Evolutionary conservation across 495 filamentous ascomycete genomes (phyloP), one percentile per base, ranked within the genome.

Genomic region (Penicillium manginii): DNA sequence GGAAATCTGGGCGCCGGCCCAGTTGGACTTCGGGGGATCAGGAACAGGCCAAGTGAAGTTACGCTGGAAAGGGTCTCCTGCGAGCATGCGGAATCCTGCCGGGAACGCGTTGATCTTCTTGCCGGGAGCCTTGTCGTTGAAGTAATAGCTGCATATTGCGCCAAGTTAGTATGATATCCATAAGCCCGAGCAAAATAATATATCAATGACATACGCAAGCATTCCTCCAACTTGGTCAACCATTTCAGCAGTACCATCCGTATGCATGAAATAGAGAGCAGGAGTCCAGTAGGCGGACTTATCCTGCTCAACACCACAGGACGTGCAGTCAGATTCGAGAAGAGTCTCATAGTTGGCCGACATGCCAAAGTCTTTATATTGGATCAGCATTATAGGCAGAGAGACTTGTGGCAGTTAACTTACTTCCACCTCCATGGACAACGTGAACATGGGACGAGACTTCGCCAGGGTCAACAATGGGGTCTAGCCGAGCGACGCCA

Each of bases 21-120:
- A 96, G 19, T 74, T 57, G 5, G 90, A 91, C 69, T 88, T 88
- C 60, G 83, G 83, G n/a, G 88, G 86, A 62, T 93, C 91, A 12
- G 86, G 83, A 33, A 87, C 78, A 1, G 84, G 83, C 57, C 87
- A 83, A 2, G 84, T 83, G 75, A 91, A 94, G 71, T 88, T 88
- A 57, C 92, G 89, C 48, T 77, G 70, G 49, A 62, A 77, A 17
- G 79, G 76, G 70, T 93, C 85, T 17, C 93, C 93, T 51, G 93
- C 89, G 57, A 98, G 77, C 90, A 97, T 94, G 45, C 86, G 84
- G 78, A 98, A 96, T 45, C 82, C 80, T 1, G 79, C 63, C 0
- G 93, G 93, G 75, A 96, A 97, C 0, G 91, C 88, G 29, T 79
- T 80, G 62, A 96, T 78, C 22, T 86, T 80, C 2, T 85, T 79